Base-by-base conservation (phyloP, 768 basidiomycete genomes). In the Rhodotorula toruloides region DNA sequence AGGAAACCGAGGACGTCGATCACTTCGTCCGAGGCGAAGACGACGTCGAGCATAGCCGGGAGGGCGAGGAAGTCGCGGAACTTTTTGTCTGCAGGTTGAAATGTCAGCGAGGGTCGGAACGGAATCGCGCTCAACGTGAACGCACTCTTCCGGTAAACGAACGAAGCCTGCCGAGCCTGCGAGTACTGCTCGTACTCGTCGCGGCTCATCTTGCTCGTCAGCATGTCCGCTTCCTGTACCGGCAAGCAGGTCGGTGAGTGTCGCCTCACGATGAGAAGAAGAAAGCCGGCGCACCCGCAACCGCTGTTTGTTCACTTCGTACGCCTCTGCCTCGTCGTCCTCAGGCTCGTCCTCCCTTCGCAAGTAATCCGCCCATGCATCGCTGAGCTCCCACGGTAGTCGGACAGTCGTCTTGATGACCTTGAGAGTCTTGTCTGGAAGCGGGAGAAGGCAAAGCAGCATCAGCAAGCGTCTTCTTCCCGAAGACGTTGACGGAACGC, bases 121-220 rank as follows among this genome's bases (percentile, higher is more conserved):
- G 22, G 48, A 37, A 29, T 19, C 19, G 44, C 44, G 46, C 22
- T 27, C 40, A 19, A n/a, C 14, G 34, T 17, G 4, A 44, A 77
- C 79, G 39, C 50, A 90, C 92, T 88, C 86, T 97, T 98, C 59
- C 92, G 86, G 77, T 93, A 96, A 1, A 93, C 96, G 77, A 97
- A 98, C 22, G 90, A 90, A 0, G 93, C 93, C 77, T 96, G 93
- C 64, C 93, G 84, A 79, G 92, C 96, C 76, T 94, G 91, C 6
- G 92, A 92, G 76, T 96, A 96, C 76, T 92, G 91, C 65, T 93
- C 89, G 76, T 97, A 98, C 74, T 97, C 91, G 76, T 97, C 93
- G 73, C 89, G 83, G 13, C 91, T 93, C 93, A 97, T 98, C 78
- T 90, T 85, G 50, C 90, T 83, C 3, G 93, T 97, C 17, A 91